Percentiles rank a stretch among this genome's conserved stretches.
phyloP scores from a whole-genome alignment of 176 grass and related monocot genomes.

The Puya raimondii region DNA sequence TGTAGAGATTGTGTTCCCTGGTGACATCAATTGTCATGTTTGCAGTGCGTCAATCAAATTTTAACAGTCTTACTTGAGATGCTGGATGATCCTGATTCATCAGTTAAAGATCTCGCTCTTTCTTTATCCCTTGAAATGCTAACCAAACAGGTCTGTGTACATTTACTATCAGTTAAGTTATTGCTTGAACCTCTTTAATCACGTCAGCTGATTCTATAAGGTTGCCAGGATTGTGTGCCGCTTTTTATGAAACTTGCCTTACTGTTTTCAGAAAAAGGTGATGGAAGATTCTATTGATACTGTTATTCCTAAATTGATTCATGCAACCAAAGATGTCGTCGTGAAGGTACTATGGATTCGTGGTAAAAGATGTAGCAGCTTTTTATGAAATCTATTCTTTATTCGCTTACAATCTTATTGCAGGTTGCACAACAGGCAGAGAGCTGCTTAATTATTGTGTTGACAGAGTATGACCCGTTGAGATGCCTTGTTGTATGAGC shows the following conservation, averaged over 20 bases:
- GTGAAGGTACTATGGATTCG: constrained; percentile 48
- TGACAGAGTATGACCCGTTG: constrained; percentile 70
- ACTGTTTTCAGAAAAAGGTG: constrained; percentile 40
- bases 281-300: constrained; percentile 65
- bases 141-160: constrained; percentile 51
- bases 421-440: constrained; percentile 92
- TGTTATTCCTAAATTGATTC: constrained; percentile 63
- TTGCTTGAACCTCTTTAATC: constrained; percentile 13
- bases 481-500: constrained; percentile 60
- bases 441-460: constrained; percentile 52
- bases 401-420: constrained; percentile 25
- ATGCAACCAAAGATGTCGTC: constrained; percentile 65
- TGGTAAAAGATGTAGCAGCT: constrained; percentile 4
- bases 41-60: constrained; percentile 64
- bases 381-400: background rate
- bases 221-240: constrained; percentile 14
- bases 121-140: constrained; percentile 70
- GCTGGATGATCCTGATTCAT: constrained; percentile 56
- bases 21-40: constrained; percentile 1
- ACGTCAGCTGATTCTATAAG: constrained; percentile 17
- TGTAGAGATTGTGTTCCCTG: background rate
- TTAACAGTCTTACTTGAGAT: constrained; percentile 63
- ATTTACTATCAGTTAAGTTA: constrained; percentile 1
- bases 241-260: constrained; percentile 32
- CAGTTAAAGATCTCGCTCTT: constrained; percentile 62